Base-by-base conservation (phyloP, 164 flowering plant genomes). In the Sedum album region DNA sequence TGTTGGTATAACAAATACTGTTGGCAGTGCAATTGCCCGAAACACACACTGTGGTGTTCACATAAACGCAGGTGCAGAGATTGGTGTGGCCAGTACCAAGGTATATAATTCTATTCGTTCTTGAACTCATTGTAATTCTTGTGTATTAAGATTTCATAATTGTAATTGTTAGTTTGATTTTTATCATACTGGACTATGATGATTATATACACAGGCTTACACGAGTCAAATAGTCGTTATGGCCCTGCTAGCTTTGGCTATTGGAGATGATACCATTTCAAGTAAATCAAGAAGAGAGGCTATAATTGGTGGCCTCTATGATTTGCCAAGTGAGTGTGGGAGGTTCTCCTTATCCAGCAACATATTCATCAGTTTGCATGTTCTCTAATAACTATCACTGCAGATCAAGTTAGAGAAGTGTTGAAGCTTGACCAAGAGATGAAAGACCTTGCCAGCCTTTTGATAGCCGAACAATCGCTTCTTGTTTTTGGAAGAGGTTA, bases 21-120 rank as follows among this genome's bases (percentile, higher is more conserved):
- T 94, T 73, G 97, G 97, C 9, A 94, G 97, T 80, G 95, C 96
- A 64, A 84, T 91, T 75, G 95, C 97, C 57, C 84, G 97, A 80
- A 82, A 81, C 33, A 94, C 99, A 31, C 91, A 91, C 25, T 94
- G 99, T 74, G 99, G 99, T 64, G 88, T 91, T 73, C 99, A 94
- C 74, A 90, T 94, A 68, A 94, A 94, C 81, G 97, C 99, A 66
- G 99, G 99, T 41, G 78, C 81, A 77, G 99, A 94, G 84, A 94
- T 91, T 51, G 99, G 99, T 65, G 99, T 94, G 39, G 99, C 99
- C n/a, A 94, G 97, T 79, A 94, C 99, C 18, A 94, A 94, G 96
- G 99, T 94, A 42, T 21, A 8, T 7, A 41, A 11, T 30, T 21
- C 17, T 14, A 26, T 18, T 17, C 26, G 25, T 15, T 53, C 60